Conservation (phyloP, 441 rosid species). For the Gossypium gossypioides region DNA sequence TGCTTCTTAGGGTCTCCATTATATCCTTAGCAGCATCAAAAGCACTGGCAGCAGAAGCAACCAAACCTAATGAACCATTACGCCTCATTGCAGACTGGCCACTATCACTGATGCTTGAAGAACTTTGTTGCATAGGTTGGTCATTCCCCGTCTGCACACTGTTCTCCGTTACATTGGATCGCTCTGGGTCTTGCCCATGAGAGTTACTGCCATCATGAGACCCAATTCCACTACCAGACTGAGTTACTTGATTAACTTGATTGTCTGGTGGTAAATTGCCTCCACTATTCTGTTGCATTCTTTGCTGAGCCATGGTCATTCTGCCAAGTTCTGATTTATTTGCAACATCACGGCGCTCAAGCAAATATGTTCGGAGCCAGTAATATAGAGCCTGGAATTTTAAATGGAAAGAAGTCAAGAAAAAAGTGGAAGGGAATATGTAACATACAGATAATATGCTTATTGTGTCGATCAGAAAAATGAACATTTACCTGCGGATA, state of each 20-base stretch:
- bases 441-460: not conserved
- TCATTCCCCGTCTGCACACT: constrained; percentile 54
- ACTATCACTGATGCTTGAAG: constrained; percentile 52
- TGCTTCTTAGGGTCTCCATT: constrained; percentile 94
- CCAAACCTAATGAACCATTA: constrained; percentile 51
- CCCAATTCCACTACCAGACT: constrained; percentile 47
- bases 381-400: constrained; percentile 77
- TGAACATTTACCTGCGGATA: constrained; percentile 69
- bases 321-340: constrained; percentile 74
- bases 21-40: constrained; percentile 96
- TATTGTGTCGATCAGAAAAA: not conserved
- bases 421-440: constrained; percentile 16
- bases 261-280: constrained; percentile 46
- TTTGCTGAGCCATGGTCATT: constrained; percentile 76
- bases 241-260: constrained; percentile 57
- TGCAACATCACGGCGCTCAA: constrained; percentile 94
- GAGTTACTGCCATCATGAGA: constrained; percentile 65
- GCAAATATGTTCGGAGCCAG: constrained; percentile 96
- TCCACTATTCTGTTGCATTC: constrained; percentile 73
- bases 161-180: constrained; percentile 43
- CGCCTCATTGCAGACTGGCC: constrained; percentile 58
- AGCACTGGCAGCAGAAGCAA: constrained; percentile 77
- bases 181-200: constrained; percentile 78
- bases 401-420: constrained; percentile 12
- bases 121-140: constrained; percentile 62